Conservation (phyloP, 441 rosid species). For the Erodium texanum region DNA sequence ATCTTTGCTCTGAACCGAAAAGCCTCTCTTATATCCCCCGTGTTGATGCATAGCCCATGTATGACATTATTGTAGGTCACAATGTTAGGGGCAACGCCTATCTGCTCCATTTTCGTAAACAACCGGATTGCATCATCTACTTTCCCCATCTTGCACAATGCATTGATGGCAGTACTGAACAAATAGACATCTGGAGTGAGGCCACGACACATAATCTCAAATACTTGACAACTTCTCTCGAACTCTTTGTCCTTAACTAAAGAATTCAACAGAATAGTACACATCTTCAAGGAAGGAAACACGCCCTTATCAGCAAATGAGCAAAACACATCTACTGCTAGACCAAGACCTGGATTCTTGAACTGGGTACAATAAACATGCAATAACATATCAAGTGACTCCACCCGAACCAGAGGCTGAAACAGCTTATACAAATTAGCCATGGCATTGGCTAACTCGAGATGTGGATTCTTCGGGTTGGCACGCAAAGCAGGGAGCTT, state of each 20-base stretch:
- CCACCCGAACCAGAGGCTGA: constrained; percentile 24
- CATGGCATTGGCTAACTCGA: constrained; percentile 43
- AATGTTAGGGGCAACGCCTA: constrained; percentile 40
- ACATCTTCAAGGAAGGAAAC: constrained; percentile 57
- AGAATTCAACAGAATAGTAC: constrained; percentile 51
- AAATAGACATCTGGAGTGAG: constrained; percentile 44
- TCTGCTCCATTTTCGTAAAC: constrained; percentile 39
- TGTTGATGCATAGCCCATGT: constrained; percentile 29
- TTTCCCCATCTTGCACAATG: constrained; percentile 44
- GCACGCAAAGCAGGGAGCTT: constrained; percentile 29
- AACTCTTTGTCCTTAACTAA: constrained; percentile 50
- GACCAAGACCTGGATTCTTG: constrained; percentile 38
- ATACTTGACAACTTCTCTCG: constrained; percentile 39
- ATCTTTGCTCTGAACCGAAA: constrained; percentile 49
- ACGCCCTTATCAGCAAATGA: constrained; percentile 37
- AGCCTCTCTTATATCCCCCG: constrained; percentile 44
- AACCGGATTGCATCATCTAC: constrained; percentile 32
- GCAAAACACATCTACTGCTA: constrained; percentile 42
- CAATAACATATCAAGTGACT: constrained; percentile 43
- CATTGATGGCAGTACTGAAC: constrained; percentile 45
- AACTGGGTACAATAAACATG: constrained; percentile 56
- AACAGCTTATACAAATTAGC: constrained; percentile 31
- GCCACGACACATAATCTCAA: constrained; percentile 37
- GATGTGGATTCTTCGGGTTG: constrained; percentile 16
- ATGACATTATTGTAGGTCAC: constrained; percentile 47